phyloP scores from a whole-genome alignment of 768 basidiomycete genomes.

The Nevesoporus exiguus region DNA sequence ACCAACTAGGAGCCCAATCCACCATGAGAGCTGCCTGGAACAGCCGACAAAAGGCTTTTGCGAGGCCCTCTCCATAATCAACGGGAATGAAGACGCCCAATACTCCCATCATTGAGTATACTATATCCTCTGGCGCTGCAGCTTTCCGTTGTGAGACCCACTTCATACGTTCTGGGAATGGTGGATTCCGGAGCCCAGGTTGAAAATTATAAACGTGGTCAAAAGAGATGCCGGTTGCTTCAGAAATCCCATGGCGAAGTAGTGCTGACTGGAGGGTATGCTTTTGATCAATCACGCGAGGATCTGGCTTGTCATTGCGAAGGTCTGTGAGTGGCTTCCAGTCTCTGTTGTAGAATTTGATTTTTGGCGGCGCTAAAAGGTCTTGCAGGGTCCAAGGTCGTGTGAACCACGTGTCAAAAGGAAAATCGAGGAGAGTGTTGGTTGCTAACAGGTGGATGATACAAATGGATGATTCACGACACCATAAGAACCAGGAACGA shows the following conservation, averaged over 20 bases:
- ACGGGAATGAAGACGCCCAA: neutral
- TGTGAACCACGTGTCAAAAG: neutral
- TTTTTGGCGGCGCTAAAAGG: neutral
- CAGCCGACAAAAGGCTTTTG: neutral
- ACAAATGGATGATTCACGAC: neutral
- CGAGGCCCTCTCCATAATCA: neutral
- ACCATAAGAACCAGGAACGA: neutral
- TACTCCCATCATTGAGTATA: neutral
- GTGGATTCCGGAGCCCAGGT: neutral
- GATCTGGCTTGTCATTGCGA: too few relatives aligned
- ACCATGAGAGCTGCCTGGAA: neutral
- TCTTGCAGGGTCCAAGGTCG: neutral
- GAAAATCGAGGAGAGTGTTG: neutral
- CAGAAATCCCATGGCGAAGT: neutral
- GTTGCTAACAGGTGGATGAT: neutral
- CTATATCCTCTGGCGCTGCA: neutral
- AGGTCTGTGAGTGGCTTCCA: neutral
- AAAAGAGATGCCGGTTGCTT: neutral
- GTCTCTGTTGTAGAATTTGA: neutral
- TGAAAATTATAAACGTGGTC: neutral
- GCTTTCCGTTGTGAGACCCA: neutral
- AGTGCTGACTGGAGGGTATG: neutral
- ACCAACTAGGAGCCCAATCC: neutral
- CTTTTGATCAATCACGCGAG: too few relatives aligned
- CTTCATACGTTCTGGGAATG: neutral